Percentiles rank a stretch among this genome's conserved stretches.
Evolutionary conservation across 805 yeast species (phyloP).

Genomic region (Tetrapisispora fleetii): DNA sequence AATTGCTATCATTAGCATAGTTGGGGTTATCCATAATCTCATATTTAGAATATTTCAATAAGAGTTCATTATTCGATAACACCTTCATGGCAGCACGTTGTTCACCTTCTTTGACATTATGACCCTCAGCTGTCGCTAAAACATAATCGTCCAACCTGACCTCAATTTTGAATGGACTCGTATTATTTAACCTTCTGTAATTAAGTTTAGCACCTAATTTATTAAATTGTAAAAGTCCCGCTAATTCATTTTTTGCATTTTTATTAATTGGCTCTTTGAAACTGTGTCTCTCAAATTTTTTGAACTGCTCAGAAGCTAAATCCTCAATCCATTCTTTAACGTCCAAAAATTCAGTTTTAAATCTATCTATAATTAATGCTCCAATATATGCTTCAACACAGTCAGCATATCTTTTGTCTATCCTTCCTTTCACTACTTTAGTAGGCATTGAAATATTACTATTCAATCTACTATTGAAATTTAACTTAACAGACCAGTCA

Average conservation of each 20-base stretch:
- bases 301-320: constrained; percentile 29
- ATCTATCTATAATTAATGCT: constrained; percentile 48
- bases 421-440: constrained; percentile 45
- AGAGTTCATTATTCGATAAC: constrained; percentile 39
- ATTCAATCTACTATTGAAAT: constrained; percentile 45
- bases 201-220: constrained; percentile 9
- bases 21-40: constrained; percentile 2
- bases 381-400: constrained; percentile 87
- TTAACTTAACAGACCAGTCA: constrained; percentile 55
- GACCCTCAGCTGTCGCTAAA: constrained; percentile 61
- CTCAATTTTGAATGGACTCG: constrained; percentile 44
- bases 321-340: constrained; percentile 44
- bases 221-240: constrained; percentile 42
- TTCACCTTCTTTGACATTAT: constrained; percentile 62
- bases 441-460: constrained; percentile 39
- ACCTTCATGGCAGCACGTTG: constrained; percentile 74
- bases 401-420: constrained; percentile 51
- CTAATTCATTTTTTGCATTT: constrained; percentile 66
- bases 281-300: constrained; percentile 6
- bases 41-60: constrained; percentile 40
- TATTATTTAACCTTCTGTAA: constrained; percentile 21
- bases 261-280: constrained; percentile 32
- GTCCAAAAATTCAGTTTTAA: constrained; percentile 32
- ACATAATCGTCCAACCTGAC: constrained; percentile 46
- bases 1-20: not conserved